phyloP scores from a whole-genome alignment of 345 rosid species.

The Eucalyptus sp. region DNA sequence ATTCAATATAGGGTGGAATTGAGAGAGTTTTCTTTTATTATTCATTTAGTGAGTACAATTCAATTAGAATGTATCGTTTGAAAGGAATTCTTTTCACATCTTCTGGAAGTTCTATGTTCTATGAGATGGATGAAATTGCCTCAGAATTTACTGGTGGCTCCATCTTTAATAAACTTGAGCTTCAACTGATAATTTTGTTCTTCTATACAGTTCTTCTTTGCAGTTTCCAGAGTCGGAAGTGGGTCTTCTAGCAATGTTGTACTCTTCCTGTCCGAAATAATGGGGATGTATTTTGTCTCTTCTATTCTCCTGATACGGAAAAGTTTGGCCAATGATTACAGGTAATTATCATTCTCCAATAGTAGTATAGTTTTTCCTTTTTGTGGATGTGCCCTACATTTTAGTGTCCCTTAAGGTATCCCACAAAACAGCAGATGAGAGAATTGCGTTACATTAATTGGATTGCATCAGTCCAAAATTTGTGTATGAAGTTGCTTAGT shows the following conservation, averaged over 20 bases:
- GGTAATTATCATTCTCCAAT: conserved; percentile 21
- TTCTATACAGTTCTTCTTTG: conserved; percentile 87
- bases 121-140: background rate
- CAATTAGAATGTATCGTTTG: background rate
- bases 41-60: background rate
- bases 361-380: background rate
- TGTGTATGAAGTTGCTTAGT: background rate
- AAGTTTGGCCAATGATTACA: conserved; percentile 91
- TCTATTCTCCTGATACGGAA: conserved; percentile 94
- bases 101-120: background rate
- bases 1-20: background rate
- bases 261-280: conserved; percentile 88
- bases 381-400: background rate
- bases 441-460: background rate
- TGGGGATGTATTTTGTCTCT: conserved; percentile 98
- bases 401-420: background rate
- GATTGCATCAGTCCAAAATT: background rate
- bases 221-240: conserved; percentile 96
- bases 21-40: background rate
- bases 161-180: background rate
- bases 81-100: background rate
- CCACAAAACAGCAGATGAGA: background rate
- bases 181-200: background rate
- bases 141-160: background rate
- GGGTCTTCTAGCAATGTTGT: conserved; percentile 98